Base-by-base conservation (phyloP, 352 stramenopile genomes). In the Pythium scleroteichum region DNA sequence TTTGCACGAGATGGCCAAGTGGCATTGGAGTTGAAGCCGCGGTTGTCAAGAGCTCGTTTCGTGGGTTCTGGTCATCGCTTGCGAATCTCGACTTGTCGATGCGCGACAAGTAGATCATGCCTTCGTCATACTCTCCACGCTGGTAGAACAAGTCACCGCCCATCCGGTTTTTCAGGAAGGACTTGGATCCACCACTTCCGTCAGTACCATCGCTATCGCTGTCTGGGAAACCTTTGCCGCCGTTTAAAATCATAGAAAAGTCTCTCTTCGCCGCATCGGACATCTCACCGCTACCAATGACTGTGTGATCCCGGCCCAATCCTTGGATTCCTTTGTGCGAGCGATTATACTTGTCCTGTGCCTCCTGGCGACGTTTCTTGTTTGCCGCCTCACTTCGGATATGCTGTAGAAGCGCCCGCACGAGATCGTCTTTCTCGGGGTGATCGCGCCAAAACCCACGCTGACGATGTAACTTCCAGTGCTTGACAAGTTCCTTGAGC, bases 401-500 rank as follows among this genome's bases (percentile, higher is more conserved):
- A 49, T 96, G 87, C 54, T 96, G 82, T 24, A 97, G 63, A 9
- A 96, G 55, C 3, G 88, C 89, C 20, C 84, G 78, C 49, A 96
- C 82, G 33, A 97, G 81, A 56, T 97, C 87, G 45, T 97, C 88
- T 69, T 95, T 96, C 63, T 95, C 82, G 4, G 86, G 85, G 53
- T 97, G 85, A 60, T 95, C 87, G 22, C 87, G 87, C 89, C 87
- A 96, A 62, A 97, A 97, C 14, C 87, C 85, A 8, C 88, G 87
- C 64, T 96, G 84, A 7, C 78, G 81, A 51, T 97, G 89, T 4
- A 96, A 75, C 65, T 96, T 96, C 87, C 89, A 97, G 68, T 94
- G 82, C 57, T 95, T 92, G 14, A 96, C 88, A 10, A 97, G 74
- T 59, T 97, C 91, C 66, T 97, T 97, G 41, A 97, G 80, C 72